Evolutionary conservation across 352 stramenopile genomes (phyloP).

Genomic region (Pythium sp.): DNA sequence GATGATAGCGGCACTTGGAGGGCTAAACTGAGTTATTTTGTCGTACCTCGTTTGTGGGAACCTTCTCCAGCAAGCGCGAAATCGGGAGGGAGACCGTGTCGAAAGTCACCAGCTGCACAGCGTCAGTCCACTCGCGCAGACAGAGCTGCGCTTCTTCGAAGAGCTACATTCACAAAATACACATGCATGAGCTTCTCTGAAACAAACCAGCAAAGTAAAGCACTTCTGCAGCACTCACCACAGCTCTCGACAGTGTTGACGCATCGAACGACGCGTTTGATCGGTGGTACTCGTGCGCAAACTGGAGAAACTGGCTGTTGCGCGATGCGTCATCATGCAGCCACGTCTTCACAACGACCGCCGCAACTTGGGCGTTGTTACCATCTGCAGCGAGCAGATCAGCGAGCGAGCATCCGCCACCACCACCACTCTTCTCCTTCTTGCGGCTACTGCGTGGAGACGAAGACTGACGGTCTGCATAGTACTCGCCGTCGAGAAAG

Average conservation of each 20-base stretch:
- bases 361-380: constrained; percentile 21
- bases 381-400: not conserved
- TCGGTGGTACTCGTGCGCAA: constrained; percentile 35
- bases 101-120: constrained; percentile 68
- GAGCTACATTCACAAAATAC: constrained; percentile 24
- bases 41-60: constrained; percentile 48
- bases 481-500: constrained; percentile 20
- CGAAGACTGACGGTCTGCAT: constrained; percentile 22
- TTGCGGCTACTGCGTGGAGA: constrained; percentile 28
- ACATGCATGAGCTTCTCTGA: not conserved
- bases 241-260: constrained; percentile 17
- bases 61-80: constrained; percentile 34
- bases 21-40: not conserved
- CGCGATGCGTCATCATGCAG: constrained; percentile 42
- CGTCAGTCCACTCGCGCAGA: constrained; percentile 44
- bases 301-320: constrained; percentile 47
- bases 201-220: not conserved
- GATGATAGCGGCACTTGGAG: not conserved
- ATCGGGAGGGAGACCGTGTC: constrained; percentile 73
- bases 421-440: constrained; percentile 18
- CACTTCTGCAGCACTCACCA: constrained; percentile 8
- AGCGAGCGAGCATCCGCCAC: not conserved
- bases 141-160: constrained; percentile 44
- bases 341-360: constrained; percentile 40
- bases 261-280: constrained; percentile 3